A percentile compares a stretch with the other conserved stretches of the same genome.
Evolutionary conservation across 2,329 filamentous ascomycete genomes (phyloP).

Genomic region (Paecilomyces formosus): DNA sequence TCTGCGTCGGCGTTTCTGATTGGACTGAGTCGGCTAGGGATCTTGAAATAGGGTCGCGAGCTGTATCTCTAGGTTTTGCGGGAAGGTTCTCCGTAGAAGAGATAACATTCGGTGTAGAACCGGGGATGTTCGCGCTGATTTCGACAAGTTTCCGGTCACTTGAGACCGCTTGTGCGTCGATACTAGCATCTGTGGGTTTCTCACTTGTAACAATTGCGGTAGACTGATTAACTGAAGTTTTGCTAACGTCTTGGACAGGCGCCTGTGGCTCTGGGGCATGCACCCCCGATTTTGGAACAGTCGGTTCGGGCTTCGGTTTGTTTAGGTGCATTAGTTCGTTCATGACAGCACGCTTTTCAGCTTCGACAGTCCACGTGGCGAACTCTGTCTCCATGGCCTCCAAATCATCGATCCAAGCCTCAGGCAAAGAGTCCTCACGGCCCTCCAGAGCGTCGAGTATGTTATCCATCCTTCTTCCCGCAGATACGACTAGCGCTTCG

Average conservation of each 20-base stretch:
- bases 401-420: constrained; percentile 79
- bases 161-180: neutral
- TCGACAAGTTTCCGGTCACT: neutral
- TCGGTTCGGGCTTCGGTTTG: neutral
- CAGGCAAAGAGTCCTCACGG: constrained; percentile 72
- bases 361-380: constrained; percentile 70
- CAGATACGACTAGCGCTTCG: constrained; percentile 59
- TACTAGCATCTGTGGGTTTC: neutral
- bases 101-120: neutral
- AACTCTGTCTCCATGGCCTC: constrained; percentile 73
- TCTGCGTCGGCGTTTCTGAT: neutral
- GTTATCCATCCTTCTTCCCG: constrained; percentile 68
- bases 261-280: neutral
- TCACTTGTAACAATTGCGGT: neutral
- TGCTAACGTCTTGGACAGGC: neutral
- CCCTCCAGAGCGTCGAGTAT: constrained; percentile 87
- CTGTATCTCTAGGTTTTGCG: neutral
- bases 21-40: neutral
- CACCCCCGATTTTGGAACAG: neutral
- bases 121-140: neutral
- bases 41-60: neutral
- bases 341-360: constrained; percentile 65
- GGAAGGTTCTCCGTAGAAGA: neutral
- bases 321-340: constrained; percentile 44
- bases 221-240: neutral